Evolutionary conservation across 495 filamentous ascomycete species (phyloP), one percentile per base, ranked within the genome.

Genomic region (Penicillium parvum): DNA sequence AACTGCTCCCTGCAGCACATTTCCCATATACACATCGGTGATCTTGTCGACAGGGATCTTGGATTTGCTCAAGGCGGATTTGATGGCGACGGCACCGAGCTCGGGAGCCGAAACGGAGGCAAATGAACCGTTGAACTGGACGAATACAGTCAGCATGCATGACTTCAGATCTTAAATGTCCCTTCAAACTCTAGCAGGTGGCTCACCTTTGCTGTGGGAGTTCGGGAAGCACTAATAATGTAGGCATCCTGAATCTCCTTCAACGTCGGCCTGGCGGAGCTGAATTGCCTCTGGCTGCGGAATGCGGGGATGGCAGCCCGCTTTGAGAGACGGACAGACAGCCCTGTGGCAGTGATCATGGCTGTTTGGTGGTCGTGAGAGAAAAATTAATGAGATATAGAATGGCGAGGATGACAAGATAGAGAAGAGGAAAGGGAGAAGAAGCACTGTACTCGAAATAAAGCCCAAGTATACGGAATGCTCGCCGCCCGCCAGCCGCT

Each of bases 21-120:
- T 91, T 57, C 92, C 92, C 86, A 96, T 95, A 68, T 96, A 96
- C 2, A 96, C 84, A 75, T 92, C 84, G 21, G 81, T 84, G 52
- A 96, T 85, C 57, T 83, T 81, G 19, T 81, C 77, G 14, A 79
- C 57, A 4, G 91, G 89, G 16, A 96, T 71, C 28, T 78, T 78
- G 15, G 89, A 92, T 55, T 91, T 94, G 51, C 77, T 72, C 32
- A 98, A 61, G 30, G 91, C 92, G 15, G 88, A 84, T 58, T 86
- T 89, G 68, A 98, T 95, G 50, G 88, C 92, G 17, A 82, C 78
- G 14, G 90, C 83, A 43, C 86, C 92, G 32, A 96, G 86, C 57
- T 84, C 72, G 19, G 91, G 84, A 9, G 88, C 91, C n/a, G 86
- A 71, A 26, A 96, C 81, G 12, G 78, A 85, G 15, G 81, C 74